Conservation (phyloP, 208 protist species). For the Wallacemonas sp. region DNA sequence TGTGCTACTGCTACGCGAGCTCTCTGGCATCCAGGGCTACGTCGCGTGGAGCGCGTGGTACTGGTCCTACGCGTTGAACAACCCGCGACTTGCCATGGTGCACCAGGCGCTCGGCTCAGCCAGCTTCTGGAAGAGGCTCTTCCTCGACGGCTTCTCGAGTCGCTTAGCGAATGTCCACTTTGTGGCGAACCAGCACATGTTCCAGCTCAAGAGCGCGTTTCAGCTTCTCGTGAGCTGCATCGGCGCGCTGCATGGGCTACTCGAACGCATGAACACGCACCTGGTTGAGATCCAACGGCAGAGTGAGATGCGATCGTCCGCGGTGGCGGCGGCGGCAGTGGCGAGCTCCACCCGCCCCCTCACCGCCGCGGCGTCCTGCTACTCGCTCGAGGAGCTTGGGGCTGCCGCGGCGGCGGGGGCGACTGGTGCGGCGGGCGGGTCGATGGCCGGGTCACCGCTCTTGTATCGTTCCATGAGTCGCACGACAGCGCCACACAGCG, state of each 20-base stretch:
- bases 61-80: conserved; percentile 71
- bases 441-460: conserved; percentile 2
- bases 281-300: conserved; percentile 34
- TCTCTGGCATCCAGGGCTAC: conserved; percentile 52
- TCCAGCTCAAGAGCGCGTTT: conserved; percentile 46
- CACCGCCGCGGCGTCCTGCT: conserved; percentile 1
- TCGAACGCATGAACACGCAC: conserved; percentile 50
- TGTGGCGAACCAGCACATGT: conserved; percentile 41
- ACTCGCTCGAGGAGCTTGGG: conserved; percentile 15
- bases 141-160: conserved; percentile 18
- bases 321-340: conserved; percentile 20
- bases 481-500: background rate
- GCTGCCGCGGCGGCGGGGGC: background rate
- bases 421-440: no score
- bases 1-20: conserved; percentile 48
- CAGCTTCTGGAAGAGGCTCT: conserved; percentile 43
- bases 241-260: conserved; percentile 40
- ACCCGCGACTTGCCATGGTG: conserved; percentile 37
- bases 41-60: conserved; percentile 67
- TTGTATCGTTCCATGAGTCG: background rate
- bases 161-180: conserved; percentile 27
- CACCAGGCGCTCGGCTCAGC: conserved; percentile 42
- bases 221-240: conserved; percentile 57
- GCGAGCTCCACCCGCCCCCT: conserved; percentile 9
- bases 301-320: conserved; percentile 33